Conservation (phyloP, 2,329 filamentous ascomycete genomes). For the Curvularia sp. region DNA sequence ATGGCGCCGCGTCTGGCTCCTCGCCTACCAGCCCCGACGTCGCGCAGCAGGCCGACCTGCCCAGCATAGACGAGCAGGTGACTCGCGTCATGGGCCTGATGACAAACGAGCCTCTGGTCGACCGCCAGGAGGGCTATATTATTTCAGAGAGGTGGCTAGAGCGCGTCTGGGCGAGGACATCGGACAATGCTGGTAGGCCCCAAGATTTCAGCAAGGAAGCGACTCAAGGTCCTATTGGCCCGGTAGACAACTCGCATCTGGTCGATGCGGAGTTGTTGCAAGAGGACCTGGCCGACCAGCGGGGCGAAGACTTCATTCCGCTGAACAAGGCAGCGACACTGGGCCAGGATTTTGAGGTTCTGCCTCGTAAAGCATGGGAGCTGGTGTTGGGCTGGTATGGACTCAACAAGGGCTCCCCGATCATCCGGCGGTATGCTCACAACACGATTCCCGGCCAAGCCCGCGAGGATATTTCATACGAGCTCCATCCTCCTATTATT, state of each 20-base stretch:
- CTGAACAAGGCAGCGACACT: slow-evolving; percentile 71
- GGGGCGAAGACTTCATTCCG: slow-evolving; percentile 68
- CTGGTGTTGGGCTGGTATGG: slow-evolving; percentile 85
- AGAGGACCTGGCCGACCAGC: slow-evolving; percentile 46
- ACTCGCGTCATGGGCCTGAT: slow-evolving; percentile 71
- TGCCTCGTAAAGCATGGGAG: slow-evolving; percentile 83
- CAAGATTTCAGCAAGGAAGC: slow-evolving; percentile 66
- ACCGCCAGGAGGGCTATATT: slow-evolving; percentile 78
- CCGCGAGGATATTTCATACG: slow-evolving; percentile 75
- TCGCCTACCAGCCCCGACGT: slow-evolving; percentile 25
- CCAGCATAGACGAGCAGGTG: slow-evolving; percentile 71
- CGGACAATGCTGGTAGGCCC: slow-evolving; percentile 47
- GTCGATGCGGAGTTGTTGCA: slow-evolving; percentile 38
- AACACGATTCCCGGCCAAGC: slow-evolving; percentile 70
- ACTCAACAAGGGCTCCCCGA: slow-evolving; percentile 69
- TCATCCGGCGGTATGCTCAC: slow-evolving; percentile 78
- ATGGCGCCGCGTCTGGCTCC: slow-evolving; percentile 34
- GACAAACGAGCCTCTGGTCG: slow-evolving; percentile 61
- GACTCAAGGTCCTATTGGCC: slow-evolving; percentile 71
- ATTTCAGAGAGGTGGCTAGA: slow-evolving; percentile 82
- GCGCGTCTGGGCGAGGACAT: slow-evolving; percentile 46
- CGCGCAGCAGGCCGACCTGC: slow-evolving; percentile 30
- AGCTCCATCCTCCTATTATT: slow-evolving; percentile 84
- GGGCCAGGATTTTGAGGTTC: slow-evolving; percentile 75
- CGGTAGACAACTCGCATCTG: slow-evolving; percentile 87